Evolutionary conservation across 768 basidiomycete species (phyloP).

Genomic region (Amanita pseudoporphyria): DNA sequence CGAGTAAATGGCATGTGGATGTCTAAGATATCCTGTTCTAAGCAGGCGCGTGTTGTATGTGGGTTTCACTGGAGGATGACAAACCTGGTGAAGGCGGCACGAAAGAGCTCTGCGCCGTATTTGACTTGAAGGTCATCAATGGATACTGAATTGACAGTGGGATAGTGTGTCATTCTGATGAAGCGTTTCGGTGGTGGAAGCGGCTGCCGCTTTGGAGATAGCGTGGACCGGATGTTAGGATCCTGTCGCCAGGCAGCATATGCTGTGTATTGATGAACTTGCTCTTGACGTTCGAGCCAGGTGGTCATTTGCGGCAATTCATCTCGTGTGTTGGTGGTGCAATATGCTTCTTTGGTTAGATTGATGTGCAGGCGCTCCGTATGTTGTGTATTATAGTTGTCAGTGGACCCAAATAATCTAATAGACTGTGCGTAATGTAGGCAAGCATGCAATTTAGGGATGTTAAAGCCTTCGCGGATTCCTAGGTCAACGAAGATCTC

Average conservation of each 20-base stretch:
- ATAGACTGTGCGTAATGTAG: too few species aligned
- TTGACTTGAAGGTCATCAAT: neutral
- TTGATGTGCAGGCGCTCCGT: too few species aligned
- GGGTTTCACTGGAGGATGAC: neutral
- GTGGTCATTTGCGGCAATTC: neutral
- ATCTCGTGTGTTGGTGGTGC: neutral
- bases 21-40: too few species aligned
- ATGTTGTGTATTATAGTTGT: too few species aligned
- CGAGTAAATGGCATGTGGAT: neutral
- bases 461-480: constrained; percentile 21
- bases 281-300: neutral
- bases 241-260: neutral
- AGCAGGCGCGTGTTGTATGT: neutral
- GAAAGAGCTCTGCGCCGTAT: neutral
- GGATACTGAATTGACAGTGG: too few species aligned
- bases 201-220: neutral
- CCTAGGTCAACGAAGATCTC: constrained; percentile 15
- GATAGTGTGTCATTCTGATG: neutral
- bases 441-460: constrained; percentile 25
- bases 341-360: neutral
- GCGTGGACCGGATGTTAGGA: neutral
- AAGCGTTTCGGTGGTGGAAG: too few species aligned
- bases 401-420: too few species aligned
- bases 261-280: neutral
- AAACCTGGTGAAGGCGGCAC: neutral